Evolutionary conservation across 306 rosid genomes (phyloP).

Genomic region (Aeschynomene evenia): DNA sequence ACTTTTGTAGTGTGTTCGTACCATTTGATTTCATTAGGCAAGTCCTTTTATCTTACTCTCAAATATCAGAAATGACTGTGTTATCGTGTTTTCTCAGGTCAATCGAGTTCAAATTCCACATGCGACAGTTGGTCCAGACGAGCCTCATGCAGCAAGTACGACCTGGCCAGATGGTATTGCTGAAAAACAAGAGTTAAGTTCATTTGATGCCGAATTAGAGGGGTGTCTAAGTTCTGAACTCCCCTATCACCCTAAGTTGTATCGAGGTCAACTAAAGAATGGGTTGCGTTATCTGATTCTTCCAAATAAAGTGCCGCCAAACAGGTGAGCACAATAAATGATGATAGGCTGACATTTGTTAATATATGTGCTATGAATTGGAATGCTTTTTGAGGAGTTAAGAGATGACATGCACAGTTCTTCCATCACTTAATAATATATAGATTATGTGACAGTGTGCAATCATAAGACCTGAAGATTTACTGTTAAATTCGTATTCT

Average conservation of each 20-base stretch:
- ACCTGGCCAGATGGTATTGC: constrained; percentile 74
- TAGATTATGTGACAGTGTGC: background rate
- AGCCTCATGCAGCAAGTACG: constrained; percentile 92
- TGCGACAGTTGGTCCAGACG: constrained; percentile 91
- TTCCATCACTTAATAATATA: background rate
- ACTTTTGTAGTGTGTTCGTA: background rate
- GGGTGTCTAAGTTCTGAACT: constrained; percentile 71
- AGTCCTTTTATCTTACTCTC: background rate
- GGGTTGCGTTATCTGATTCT: constrained; percentile 81
- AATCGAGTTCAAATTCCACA: constrained; percentile 45
- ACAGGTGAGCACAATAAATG: constrained; percentile 46
- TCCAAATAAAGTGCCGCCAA: constrained; percentile 95
- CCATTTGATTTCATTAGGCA: constrained; percentile 1
- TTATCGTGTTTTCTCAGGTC: constrained; percentile 33
- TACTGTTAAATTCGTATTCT: background rate
- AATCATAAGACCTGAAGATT: background rate
- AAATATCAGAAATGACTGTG: constrained; percentile 1
- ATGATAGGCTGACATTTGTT: constrained; percentile 7
- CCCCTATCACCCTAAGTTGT: constrained; percentile 85
- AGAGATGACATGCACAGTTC: background rate
- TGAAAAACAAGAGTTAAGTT: constrained; percentile 66
- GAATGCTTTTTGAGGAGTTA: constrained; percentile 1
- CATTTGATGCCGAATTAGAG: constrained; percentile 53
- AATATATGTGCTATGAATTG: background rate
- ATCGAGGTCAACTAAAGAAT: constrained; percentile 79